Conservation (phyloP, 2,329 filamentous ascomycete species). For the Aspergillus sp. region DNA sequence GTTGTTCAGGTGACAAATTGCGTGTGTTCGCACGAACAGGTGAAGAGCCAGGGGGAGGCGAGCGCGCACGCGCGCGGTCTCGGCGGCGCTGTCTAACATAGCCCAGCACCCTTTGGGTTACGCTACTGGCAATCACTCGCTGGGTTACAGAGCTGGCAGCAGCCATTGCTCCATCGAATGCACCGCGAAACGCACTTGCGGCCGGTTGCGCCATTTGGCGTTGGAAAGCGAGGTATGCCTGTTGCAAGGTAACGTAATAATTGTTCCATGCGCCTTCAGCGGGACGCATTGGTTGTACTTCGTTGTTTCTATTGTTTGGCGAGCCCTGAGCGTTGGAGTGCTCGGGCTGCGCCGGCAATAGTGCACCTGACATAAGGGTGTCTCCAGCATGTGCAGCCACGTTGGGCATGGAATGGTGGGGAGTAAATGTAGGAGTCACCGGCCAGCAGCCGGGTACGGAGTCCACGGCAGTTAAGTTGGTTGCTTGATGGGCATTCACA, state of each 20-base stretch:
- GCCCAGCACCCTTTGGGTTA: conserved; percentile 9
- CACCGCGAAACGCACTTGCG: conserved; percentile 15
- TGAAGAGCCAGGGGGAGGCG: neutral
- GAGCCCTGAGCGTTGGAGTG: neutral
- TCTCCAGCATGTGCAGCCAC: neutral
- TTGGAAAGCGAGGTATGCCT: neutral
- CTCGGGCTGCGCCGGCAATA: neutral
- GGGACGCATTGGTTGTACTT: neutral
- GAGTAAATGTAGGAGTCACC: neutral
- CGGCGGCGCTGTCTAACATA: conserved; percentile 3
- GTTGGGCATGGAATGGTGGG: neutral
- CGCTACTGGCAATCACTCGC: conserved; percentile 7
- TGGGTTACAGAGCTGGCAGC: conserved; percentile 11
- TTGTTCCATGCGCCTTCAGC: neutral
- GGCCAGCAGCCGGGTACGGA: conserved; percentile 9
- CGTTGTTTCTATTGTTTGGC: neutral
- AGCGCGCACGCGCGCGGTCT: neutral
- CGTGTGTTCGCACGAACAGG: conserved; percentile 17
- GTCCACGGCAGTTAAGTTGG: neutral
- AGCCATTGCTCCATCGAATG: conserved; percentile 17
- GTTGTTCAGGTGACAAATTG: conserved; percentile 16
- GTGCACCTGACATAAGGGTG: conserved; percentile 10
- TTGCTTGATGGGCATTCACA: neutral
- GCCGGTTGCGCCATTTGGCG: conserved; percentile 4
- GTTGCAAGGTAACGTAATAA: conserved; percentile 6